phyloP scores from a whole-genome alignment of 2,329 filamentous ascomycete species.

The Mycosphaerelloides madeirae region DNA sequence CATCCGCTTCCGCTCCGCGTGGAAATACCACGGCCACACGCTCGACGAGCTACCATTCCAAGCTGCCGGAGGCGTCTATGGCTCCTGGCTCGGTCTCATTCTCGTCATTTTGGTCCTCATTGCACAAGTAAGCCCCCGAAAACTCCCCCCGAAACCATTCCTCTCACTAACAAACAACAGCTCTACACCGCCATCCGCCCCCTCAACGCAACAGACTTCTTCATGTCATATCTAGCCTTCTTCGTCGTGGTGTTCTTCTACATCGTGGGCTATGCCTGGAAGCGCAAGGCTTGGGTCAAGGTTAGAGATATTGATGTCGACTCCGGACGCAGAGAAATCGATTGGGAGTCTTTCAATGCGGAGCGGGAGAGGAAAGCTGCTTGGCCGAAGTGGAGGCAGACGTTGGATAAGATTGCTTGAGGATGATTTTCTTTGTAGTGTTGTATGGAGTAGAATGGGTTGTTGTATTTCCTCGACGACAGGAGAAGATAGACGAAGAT shows the following conservation, averaged over 20 bases:
- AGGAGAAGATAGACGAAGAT: not conserved
- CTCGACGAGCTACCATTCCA: conserved; percentile 74
- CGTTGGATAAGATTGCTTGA: conserved; percentile 26
- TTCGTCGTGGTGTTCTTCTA: conserved; percentile 54
- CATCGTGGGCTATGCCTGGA: conserved; percentile 57
- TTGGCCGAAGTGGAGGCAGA: conserved; percentile 49
- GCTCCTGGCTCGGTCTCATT: conserved; percentile 73
- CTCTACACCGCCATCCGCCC: conserved; percentile 49
- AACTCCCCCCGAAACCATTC: not conserved
- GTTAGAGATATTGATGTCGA: conserved; percentile 62
- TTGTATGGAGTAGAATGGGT: too few relatives aligned
- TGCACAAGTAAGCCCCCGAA: conserved; percentile 51
- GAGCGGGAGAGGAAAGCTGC: conserved; percentile 48
- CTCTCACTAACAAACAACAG: conserved; percentile 20
- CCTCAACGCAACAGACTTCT: conserved; percentile 47
- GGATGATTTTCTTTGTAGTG: not conserved
- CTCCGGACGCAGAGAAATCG: conserved; percentile 58
- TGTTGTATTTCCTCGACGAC: not conserved
- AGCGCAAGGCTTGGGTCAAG: conserved; percentile 56
- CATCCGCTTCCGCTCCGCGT: conserved; percentile 61
- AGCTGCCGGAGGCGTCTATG: conserved; percentile 71
- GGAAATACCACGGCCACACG: conserved; percentile 57
- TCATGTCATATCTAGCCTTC: conserved; percentile 51
- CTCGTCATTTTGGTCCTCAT: conserved; percentile 73
- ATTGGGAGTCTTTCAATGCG: conserved; percentile 61